Conservation (phyloP, 768 basidiomycete genomes). For the Leccinum pellstonianum region DNA sequence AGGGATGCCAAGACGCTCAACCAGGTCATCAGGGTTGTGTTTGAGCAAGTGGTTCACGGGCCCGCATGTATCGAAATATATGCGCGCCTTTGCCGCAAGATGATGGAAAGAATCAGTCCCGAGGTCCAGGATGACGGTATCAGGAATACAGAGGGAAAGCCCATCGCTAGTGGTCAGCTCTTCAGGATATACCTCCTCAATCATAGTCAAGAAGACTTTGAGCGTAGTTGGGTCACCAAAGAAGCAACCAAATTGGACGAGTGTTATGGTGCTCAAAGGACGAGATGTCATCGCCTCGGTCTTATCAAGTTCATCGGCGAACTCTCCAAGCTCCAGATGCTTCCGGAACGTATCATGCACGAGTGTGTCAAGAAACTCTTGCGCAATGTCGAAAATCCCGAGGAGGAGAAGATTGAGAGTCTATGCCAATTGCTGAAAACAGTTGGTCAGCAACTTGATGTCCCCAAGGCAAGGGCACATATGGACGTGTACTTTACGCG, state of each 20-base stretch:
- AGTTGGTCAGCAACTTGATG: constrained; percentile 82
- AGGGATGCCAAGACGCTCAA: constrained; percentile 88
- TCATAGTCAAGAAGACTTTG: constrained; percentile 97
- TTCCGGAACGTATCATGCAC: constrained; percentile 97
- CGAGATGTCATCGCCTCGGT: constrained; percentile 94
- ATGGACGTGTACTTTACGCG: constrained; percentile 93
- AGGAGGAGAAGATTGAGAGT: constrained; percentile 97
- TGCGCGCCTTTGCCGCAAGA: constrained; percentile 89
- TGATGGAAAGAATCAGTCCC: constrained; percentile 90
- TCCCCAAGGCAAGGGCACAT: constrained; percentile 73
- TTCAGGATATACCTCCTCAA: constrained; percentile 97
- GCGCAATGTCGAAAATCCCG: constrained; percentile 89
- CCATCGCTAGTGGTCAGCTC: constrained; percentile 88
- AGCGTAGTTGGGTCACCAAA: constrained; percentile 90
- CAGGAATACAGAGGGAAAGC: constrained; percentile 75
- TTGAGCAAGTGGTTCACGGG: constrained; percentile 97
- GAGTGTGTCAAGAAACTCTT: constrained; percentile 96
- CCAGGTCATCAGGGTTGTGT: constrained; percentile 93
- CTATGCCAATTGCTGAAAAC: constrained; percentile 91
- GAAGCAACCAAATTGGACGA: constrained; percentile 64
- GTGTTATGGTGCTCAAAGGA: constrained; percentile 95
- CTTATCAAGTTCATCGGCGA: constrained; percentile 98
- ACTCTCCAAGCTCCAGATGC: constrained; percentile 98
- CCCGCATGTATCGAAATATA: constrained; percentile 98
- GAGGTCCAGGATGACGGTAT: constrained; percentile 89